These are phyloP conservation scores for Exophiala sp. DNA, from an alignment of 2,329 filamentous ascomycete genomes.

Conservation along the genomic window DNA sequence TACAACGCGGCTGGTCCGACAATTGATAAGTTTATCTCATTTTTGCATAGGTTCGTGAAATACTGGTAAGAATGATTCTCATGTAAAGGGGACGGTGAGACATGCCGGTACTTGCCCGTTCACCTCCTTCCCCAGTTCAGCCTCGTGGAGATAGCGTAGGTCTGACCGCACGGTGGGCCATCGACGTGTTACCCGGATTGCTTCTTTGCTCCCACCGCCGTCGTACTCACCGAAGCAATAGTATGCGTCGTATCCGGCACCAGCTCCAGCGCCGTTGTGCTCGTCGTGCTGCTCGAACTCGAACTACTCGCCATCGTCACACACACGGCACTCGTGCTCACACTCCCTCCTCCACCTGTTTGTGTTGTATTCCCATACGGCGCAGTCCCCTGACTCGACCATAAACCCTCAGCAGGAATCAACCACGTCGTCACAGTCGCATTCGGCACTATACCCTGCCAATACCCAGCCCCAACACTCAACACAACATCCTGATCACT, in stretches of 20 bases:
- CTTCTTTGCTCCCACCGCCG: too few relatives aligned
- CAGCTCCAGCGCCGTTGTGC: constrained; percentile 2
- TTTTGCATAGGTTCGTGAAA: too few relatives aligned
- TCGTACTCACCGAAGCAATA: background rate
- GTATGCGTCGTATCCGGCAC: constrained; percentile 8
- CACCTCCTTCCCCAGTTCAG: too few relatives aligned
- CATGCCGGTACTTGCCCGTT: too few relatives aligned
- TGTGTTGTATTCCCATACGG: constrained; percentile 3
- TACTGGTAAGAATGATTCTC: too few relatives aligned
- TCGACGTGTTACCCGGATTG: too few relatives aligned
- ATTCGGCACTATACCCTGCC: constrained; percentile 32
- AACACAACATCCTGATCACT: constrained; percentile 44
- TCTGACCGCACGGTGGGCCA: too few relatives aligned
- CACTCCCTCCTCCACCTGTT: background rate
- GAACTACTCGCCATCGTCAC: background rate
- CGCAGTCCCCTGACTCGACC: background rate
- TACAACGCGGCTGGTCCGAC: too few relatives aligned
- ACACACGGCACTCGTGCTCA: background rate
- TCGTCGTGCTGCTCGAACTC: background rate
- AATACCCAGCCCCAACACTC: constrained; percentile 27
- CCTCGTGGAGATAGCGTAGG: too few relatives aligned
- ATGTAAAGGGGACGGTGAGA: too few relatives aligned
- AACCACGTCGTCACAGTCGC: constrained; percentile 33
- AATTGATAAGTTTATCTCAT: too few relatives aligned
- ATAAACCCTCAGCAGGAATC: constrained; percentile 21